Evolutionary conservation across 2,329 filamentous ascomycete genomes (phyloP).

Genomic region (Ophiobolus disseminans): DNA sequence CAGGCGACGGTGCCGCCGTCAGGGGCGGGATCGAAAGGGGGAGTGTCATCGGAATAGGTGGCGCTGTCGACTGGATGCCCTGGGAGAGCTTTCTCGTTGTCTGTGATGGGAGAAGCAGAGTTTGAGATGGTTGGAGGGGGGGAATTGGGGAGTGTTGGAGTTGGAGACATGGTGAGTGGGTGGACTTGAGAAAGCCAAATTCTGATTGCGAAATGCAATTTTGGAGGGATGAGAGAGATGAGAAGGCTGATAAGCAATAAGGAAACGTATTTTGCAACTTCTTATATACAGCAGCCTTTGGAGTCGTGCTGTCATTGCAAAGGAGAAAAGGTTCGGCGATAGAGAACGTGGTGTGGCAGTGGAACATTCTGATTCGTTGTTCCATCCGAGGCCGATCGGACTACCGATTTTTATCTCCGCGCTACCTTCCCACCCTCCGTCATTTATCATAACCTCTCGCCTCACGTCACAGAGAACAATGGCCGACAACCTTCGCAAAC

Average conservation of each 20-base stretch:
- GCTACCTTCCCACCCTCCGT: background rate
- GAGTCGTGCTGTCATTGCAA: background rate
- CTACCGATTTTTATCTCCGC: too few relatives aligned
- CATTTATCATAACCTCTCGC: background rate
- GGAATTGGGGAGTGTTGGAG: too few relatives aligned
- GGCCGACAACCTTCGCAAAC: slow-evolving; percentile 36
- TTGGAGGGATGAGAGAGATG: background rate
- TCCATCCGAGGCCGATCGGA: too few relatives aligned
- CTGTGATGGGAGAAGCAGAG: too few relatives aligned
- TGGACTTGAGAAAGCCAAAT: too few relatives aligned
- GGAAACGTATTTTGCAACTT: background rate
- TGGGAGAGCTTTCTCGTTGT: too few relatives aligned
- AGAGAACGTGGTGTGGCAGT: too few relatives aligned
- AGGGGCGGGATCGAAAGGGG: slow-evolving; percentile 42
- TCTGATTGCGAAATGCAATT: too few relatives aligned
- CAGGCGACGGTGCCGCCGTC: slow-evolving; percentile 46
- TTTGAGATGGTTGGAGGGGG: too few relatives aligned
- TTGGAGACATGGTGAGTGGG: background rate
- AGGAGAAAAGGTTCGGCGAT: background rate
- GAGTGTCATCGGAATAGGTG: slow-evolving; percentile 3
- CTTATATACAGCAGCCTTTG: background rate
- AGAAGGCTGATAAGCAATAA: background rate
- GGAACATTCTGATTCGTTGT: too few relatives aligned
- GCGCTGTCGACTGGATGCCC: too few relatives aligned
- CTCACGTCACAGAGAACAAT: slow-evolving; percentile 1